Conservation (phyloP, 257 asterid genomes). For the Przewalskia tangutica region DNA sequence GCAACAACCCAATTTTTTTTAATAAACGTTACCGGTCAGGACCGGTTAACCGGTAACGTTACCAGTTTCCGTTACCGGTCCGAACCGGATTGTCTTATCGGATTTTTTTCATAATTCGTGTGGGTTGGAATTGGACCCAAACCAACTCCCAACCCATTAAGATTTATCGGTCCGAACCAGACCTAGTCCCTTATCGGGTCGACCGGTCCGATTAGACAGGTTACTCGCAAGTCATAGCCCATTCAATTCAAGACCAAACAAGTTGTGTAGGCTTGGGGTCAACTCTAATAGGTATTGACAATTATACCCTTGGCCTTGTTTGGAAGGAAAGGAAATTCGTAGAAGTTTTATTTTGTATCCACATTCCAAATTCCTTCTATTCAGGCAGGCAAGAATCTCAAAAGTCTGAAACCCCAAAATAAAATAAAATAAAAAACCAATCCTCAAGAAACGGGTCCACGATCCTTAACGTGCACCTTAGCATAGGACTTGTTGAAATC, state of each 20-base stretch:
- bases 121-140: too few species aligned
- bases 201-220: too few species aligned
- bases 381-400: conserved; percentile 1
- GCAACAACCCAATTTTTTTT: too few species aligned
- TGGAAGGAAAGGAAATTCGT: neutral
- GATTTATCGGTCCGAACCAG: too few species aligned
- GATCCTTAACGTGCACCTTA: conserved; percentile 27
- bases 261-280: neutral
- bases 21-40: too few species aligned
- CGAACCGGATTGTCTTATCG: too few species aligned
- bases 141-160: too few species aligned
- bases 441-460: conserved; percentile 11
- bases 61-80: too few species aligned
- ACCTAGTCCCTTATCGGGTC: too few species aligned
- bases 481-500: conserved; percentile 20
- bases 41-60: too few species aligned
- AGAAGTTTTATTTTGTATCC: neutral
- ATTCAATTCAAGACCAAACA: neutral
- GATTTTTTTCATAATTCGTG: too few species aligned
- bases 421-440: neutral
- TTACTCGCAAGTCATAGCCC: neutral
- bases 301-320: neutral
- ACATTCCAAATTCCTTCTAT: neutral
- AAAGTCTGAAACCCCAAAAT: neutral
- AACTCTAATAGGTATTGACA: neutral